These are phyloP conservation scores for Malus orientalis DNA, from an alignment of 306 rosid species.

Conservation along the genomic window DNA sequence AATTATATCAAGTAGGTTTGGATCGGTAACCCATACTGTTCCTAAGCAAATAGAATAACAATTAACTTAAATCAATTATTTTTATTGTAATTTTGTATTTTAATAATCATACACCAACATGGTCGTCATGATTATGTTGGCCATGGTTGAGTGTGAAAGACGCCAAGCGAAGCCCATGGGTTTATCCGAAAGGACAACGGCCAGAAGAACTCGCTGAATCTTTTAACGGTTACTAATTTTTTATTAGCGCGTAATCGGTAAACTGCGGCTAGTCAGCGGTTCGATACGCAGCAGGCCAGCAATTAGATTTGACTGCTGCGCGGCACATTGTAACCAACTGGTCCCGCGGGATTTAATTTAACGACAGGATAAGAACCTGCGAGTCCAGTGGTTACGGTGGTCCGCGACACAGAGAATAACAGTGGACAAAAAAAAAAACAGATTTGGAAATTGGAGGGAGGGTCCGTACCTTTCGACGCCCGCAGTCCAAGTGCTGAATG, in stretches of 20 bases:
- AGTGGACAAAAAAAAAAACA: too few species aligned
- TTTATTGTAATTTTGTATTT: background rate
- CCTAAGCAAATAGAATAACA: background rate
- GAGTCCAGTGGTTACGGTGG: background rate
- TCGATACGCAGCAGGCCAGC: background rate
- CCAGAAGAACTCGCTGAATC: background rate
- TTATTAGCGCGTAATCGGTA: background rate
- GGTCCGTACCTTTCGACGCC: conserved; percentile 62
- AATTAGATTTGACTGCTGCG: background rate
- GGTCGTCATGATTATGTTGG: conserved; percentile 15
- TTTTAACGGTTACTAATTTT: background rate
- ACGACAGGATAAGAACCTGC: background rate
- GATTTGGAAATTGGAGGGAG: background rate
- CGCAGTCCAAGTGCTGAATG: conserved; percentile 55
- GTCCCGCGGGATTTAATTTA: background rate
- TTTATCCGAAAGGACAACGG: background rate
- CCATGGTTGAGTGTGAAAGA: background rate
- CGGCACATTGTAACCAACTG: background rate
- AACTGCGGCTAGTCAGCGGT: background rate
- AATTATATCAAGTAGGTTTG: background rate
- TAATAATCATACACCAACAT: background rate
- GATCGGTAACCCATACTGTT: conserved; percentile 3
- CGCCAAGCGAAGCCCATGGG: background rate
- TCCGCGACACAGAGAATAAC: conserved; percentile 1
- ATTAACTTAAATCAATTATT: background rate